Evolutionary conservation across 495 filamentous ascomycete genomes (phyloP).

Genomic region (Tuber indicum): DNA sequence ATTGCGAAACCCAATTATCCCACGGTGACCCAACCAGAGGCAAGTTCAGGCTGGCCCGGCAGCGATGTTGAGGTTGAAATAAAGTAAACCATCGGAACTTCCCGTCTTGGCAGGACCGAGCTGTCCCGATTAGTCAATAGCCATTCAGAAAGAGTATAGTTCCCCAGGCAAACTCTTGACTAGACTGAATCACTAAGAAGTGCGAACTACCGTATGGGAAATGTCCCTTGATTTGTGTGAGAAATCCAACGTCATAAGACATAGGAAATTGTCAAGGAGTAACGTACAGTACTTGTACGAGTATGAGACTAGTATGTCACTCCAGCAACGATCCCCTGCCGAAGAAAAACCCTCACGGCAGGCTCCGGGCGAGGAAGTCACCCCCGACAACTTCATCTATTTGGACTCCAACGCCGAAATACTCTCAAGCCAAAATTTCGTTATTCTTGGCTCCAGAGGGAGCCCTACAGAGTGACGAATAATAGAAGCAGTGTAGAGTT

Average conservation of each 20-base stretch:
- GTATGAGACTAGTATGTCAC: background rate
- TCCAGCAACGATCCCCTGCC: background rate
- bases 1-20: background rate
- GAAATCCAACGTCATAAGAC: background rate
- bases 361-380: background rate
- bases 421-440: background rate
- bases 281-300: background rate
- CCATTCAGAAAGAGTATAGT: background rate
- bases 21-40: background rate
- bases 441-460: background rate
- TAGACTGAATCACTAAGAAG: background rate
- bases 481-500: background rate
- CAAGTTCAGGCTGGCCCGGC: background rate
- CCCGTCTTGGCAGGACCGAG: background rate
- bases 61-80: background rate
- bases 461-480: background rate
- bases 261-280: background rate
- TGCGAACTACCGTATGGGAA: background rate
- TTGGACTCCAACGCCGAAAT: background rate
- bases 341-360: background rate
- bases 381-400: background rate
- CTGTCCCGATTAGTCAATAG: background rate
- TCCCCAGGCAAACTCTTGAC: background rate
- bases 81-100: background rate
- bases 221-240: background rate